Evolutionary conservation across 768 basidiomycete genomes (phyloP), one percentile per base, ranked within the genome.

Genomic region (Favolaschia claudopus): DNA sequence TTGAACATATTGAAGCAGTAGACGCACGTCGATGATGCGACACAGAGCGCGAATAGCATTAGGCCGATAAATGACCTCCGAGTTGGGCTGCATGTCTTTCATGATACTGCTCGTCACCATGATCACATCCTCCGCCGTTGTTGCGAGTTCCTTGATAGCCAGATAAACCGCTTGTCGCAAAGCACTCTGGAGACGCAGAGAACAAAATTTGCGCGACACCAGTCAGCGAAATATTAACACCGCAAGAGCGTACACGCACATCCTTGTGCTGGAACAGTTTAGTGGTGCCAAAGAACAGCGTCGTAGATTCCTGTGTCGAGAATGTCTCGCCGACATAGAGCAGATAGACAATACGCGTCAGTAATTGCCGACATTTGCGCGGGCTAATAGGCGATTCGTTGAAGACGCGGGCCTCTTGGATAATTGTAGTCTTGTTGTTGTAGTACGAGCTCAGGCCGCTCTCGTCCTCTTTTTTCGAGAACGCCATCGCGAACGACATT

Each of bases 51-150:
- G 88, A 67, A 99, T 99, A 15, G 97, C 92, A 74, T 99, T 99
- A 29, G 97, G 93, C 52, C 97, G 85, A 76, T 99, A 99, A 60
- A 99, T 95, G 69, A 99, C 96, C 76, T 99, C 97, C 45, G 95
- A 90, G 72, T 97, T 98, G 52, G 96, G 92, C 70, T 99, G 97
- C 95, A 99, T 99, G 71, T 99, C 97, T 81, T 99, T 99, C 96
- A 97, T 97, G 74, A 99, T 98, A 69, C 95, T 97, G 74, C 90
- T 93, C 10, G 97, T 99, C 62, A 98, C 96, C 95, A 99, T 99
- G 67, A 99, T 97, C 27, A 99, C 95, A 81, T 99, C 96, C 75
- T 99, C 95, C 15, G 97, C 94, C n/a, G 91, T 90, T 32, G 86
- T 88, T 27, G 95, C 91, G 12, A 99, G 84, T 75, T 99, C 97